phyloP scores from a whole-genome alignment of 345 rosid genomes.

The Adansonia digitata region DNA sequence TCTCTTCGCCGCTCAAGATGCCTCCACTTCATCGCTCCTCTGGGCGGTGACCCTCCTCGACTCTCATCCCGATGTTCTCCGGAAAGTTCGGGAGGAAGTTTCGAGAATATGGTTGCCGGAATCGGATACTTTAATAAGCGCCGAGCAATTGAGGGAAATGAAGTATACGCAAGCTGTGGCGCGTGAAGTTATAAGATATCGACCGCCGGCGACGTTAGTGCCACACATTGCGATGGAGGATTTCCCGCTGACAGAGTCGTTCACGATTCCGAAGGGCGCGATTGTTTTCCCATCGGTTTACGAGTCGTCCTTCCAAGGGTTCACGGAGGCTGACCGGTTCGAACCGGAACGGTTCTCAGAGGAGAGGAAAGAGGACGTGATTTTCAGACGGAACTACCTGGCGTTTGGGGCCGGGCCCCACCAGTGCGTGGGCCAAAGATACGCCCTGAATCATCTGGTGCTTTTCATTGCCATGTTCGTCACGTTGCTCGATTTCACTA shows the following conservation, averaged over 20 bases:
- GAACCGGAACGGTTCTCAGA: constrained; percentile 75
- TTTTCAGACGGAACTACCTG: constrained; percentile 51
- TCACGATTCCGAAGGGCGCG: constrained; percentile 73
- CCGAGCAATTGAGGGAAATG: constrained; percentile 64
- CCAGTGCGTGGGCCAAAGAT: constrained; percentile 94
- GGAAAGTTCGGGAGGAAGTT: constrained; percentile 63
- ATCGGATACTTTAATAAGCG: constrained; percentile 44
- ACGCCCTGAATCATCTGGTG: constrained; percentile 72
- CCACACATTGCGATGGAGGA: constrained; percentile 82
- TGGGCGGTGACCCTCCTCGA: constrained; percentile 81
- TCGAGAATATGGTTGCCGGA: constrained; percentile 67
- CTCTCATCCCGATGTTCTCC: constrained; percentile 60
- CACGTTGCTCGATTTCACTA: constrained; percentile 50
- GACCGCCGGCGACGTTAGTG: constrained; percentile 80
- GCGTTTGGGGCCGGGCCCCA: constrained; percentile 88
- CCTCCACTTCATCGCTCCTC: constrained; percentile 77
- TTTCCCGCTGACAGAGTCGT: constrained; percentile 58
- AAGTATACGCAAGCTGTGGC: constrained; percentile 79
- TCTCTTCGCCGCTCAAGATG: constrained; percentile 85
- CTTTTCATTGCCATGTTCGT: constrained; percentile 72
- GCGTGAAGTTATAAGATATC: constrained; percentile 71
- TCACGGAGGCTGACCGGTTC: constrained; percentile 58
- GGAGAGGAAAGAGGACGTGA: constrained; percentile 57
- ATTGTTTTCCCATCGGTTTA: constrained; percentile 75
- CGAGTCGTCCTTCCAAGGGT: constrained; percentile 84